Base-by-base conservation (phyloP, 2,329 filamentous ascomycete species). In the Colletotrichum salicis region DNA sequence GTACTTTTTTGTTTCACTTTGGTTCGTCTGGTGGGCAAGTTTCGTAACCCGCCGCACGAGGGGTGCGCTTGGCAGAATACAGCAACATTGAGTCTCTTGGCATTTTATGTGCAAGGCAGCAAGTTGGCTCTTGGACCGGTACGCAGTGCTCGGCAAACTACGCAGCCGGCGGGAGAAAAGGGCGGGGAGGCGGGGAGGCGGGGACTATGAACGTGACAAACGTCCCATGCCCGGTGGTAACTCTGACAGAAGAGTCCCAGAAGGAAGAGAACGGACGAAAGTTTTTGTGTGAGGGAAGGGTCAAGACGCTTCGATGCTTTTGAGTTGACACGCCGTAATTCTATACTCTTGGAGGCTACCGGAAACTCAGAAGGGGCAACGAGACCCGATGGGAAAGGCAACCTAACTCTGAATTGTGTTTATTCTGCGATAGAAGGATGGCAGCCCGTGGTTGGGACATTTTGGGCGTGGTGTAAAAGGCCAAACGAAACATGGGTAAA, bases 401-500 rank as follows among this genome's bases (percentile, higher is more conserved):
- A 57, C 27, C 29, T 41, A 8, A 41, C 2, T 41, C 15, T 41
- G 37, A 41, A 41, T 3, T 24, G 37, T 41, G 35, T 67, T 61
- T 57, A 57, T 71, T 63, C 31, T 57, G 19, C 29, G 63, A 52
- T 29, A 29, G 52, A 35, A 15, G 37, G 41, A 48, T 22, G 41
- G n/a, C 51, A 27, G 57, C 45, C 33, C 29, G 1, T 35, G 1
- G 22, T 24, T 33, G 19, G 27, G 64, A 41, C 33, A 48, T 13
- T 24, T 31, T 11, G 24, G 54, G 2, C 31, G n/a, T 7, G 7
- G 63, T 6, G 41, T 22, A 22, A 33, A 33, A 48, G 54, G 51
- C 37, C 59, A 71, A 71, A 69, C 69, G 69, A 71, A 69, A 71
- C 65, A 69, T 64, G 65, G 70, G 70, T 65, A 71, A 71, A 71